A percentile compares a stretch with the other conserved stretches of the same genome.
phyloP scores from a whole-genome alignment of 1,139 yeast species.

The Suhomyces terraborum region DNA sequence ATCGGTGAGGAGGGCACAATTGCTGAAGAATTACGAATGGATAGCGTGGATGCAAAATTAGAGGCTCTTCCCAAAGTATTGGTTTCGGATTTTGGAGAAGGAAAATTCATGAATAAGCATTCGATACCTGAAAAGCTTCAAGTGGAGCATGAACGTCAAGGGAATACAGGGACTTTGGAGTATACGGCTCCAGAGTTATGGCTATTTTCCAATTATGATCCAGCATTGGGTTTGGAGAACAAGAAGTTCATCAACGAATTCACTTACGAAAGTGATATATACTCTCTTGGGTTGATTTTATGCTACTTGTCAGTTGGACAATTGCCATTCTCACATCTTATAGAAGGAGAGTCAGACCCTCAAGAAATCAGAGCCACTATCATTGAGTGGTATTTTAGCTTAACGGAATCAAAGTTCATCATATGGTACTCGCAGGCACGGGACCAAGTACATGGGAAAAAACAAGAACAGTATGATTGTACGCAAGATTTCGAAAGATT shows the following conservation, averaged over 20 bases:
- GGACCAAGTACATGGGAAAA: not conserved
- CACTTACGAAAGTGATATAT: conserved; percentile 72
- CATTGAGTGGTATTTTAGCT: conserved; percentile 31
- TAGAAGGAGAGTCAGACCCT: conserved; percentile 39
- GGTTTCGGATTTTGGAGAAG: conserved; percentile 90
- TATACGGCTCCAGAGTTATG: conserved; percentile 85
- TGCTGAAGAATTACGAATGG: not conserved
- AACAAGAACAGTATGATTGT: conserved; percentile 9
- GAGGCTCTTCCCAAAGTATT: conserved; percentile 60
- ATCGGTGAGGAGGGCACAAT: not conserved
- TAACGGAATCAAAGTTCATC: conserved; percentile 25
- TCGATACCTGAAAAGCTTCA: conserved; percentile 13
- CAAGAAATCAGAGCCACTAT: conserved; percentile 30
- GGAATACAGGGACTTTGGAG: conserved; percentile 84
- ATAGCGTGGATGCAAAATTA: conserved; percentile 27
- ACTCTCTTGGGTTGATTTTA: conserved; percentile 79
- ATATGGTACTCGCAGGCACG: conserved; percentile 27
- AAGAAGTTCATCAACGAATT: conserved; percentile 49
- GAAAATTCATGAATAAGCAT: conserved; percentile 62
- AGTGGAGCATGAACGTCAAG: conserved; percentile 37
- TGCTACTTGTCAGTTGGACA: conserved; percentile 71
- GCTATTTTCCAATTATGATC: conserved; percentile 30
- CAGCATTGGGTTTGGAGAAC: conserved; percentile 19
- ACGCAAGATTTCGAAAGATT: conserved; percentile 26
- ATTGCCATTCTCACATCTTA: conserved; percentile 53